These are phyloP conservation scores for Lipomyces kockii DNA, from an alignment of 805 yeast genomes.

Conservation along the genomic window DNA sequence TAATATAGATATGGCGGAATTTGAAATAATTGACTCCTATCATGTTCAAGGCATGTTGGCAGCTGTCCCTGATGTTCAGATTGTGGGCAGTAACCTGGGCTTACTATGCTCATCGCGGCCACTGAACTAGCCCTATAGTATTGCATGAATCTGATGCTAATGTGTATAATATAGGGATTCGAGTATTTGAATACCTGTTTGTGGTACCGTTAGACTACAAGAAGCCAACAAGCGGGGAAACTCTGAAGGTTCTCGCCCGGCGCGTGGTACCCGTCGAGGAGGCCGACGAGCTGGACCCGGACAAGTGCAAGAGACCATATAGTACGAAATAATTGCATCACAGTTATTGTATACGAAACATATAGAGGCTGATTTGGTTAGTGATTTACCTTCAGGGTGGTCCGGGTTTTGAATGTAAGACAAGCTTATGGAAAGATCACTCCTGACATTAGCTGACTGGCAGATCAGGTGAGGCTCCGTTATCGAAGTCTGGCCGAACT, in stretches of 20 bases:
- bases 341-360: background rate
- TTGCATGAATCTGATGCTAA: background rate
- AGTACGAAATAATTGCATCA: constrained; percentile 16
- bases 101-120: background rate
- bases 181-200: constrained; percentile 31
- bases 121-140: background rate
- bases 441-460: background rate
- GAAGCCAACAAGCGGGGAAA: constrained; percentile 3
- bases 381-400: constrained; percentile 37
- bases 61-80: background rate
- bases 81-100: background rate
- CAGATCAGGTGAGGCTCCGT: constrained; percentile 44
- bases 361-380: constrained; percentile 4
- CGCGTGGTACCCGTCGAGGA: constrained; percentile 33
- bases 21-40: constrained; percentile 22
- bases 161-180: constrained; percentile 15
- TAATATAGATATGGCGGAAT: constrained; percentile 8
- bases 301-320: constrained; percentile 30
- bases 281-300: constrained; percentile 21
- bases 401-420: constrained; percentile 36
- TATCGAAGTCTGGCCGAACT: constrained; percentile 47
- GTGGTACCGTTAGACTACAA: constrained; percentile 26
- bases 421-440: background rate
- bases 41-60: constrained; percentile 25
- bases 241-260: constrained; percentile 30